Base-by-base conservation (phyloP, 257 asterid genomes). In the Knoxia roxburghii region DNA sequence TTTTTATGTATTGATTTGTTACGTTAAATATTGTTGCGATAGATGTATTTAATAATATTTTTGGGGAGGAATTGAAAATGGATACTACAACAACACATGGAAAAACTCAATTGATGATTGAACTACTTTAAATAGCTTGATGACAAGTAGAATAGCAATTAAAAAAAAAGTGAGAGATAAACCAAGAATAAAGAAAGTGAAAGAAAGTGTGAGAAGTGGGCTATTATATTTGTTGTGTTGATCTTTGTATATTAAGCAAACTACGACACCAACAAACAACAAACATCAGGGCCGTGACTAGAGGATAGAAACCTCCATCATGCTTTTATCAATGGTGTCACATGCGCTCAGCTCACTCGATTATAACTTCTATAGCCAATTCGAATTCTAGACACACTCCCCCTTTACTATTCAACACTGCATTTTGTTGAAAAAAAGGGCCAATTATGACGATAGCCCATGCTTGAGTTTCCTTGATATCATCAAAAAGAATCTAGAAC, bases 341-440 rank as follows among this genome's bases (percentile, higher is more conserved):
- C 90, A 86, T 81, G 90, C 75, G 65, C 67, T 75, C 76, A 77
- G n/a, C 77, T 78, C 73, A 39, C n/a, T n/a, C n/a, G n/a, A n/a
- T n/a, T n/a, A 78, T 57, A 54, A 51, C 50, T 55, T 67, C 6
- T 72, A 41, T 53, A 69, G 67, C 73, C 71, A 72, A 57, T n/a
- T n/a, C n/a, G n/a, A n/a, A n/a, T n/a, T n/a, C n/a, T n/a, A n/a
- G n/a, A n/a, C n/a, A n/a, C n/a, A n/a, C n/a, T n/a, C n/a, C n/a
- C n/a, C 27, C 49, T 35, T 72, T 35, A 24, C 8, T 33, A n/a
- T 49, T 23, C 35, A 24, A 33, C 39, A 14, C 10, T 65, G 30
- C 1, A 18, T 53, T 52, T 15, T 37, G 7, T 32, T 4, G 9
- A 49, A n/a, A n/a, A n/a, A n/a, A n/a, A n/a, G 9, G 13, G 32